Percentiles rank a stretch among this genome's conserved stretches.
Conservation (phyloP, 345 rosid species). For the Rhodamnia argentea region DNA sequence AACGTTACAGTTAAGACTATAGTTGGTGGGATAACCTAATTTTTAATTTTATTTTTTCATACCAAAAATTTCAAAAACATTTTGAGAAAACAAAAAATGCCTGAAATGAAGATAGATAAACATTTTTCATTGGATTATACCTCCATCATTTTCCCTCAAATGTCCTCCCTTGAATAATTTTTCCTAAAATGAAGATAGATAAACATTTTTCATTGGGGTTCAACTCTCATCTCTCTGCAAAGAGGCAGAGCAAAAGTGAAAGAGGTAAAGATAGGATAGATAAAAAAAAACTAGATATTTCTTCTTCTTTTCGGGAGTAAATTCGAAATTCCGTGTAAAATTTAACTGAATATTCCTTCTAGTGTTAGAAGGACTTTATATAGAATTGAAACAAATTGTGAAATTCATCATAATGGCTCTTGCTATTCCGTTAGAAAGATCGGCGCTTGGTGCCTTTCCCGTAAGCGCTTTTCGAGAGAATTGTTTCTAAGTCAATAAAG, state of each 20-base stretch:
- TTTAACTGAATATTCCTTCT: background rate
- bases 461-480: too few species aligned
- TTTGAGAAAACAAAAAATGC: background rate
- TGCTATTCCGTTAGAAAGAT: too few species aligned
- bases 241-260: too few species aligned
- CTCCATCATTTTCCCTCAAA: background rate
- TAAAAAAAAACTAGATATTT: background rate
- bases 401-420: too few species aligned
- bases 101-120: background rate
- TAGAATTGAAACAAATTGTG: background rate
- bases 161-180: too few species aligned
- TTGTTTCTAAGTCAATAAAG: too few species aligned
- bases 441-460: too few species aligned
- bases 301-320: background rate
- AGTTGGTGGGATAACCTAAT: background rate
- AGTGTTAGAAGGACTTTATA: background rate
- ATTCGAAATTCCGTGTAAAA: background rate
- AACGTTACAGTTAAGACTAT: background rate
- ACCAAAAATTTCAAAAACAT: background rate
- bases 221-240: too few species aligned
- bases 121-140: background rate
- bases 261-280: too few species aligned
- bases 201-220: too few species aligned
- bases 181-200: too few species aligned
- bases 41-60: background rate